Base-by-base conservation (phyloP, 2,329 filamentous ascomycete genomes). In the Phyllosticta ampelicida region DNA sequence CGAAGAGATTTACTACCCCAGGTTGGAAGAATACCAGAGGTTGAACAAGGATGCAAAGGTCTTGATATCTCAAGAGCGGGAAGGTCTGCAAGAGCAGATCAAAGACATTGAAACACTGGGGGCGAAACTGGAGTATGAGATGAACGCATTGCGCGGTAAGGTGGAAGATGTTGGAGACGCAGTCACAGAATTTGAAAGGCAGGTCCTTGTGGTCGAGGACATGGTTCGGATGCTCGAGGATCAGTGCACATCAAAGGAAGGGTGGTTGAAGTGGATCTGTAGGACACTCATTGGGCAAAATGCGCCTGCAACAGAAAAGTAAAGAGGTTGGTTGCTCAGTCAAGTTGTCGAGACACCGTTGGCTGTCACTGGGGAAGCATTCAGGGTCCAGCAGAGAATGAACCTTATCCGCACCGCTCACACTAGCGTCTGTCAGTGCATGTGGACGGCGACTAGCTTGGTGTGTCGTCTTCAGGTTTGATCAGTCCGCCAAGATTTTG, bases 61-160 rank as follows among this genome's bases (percentile, higher is more conserved):
- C 60, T 74, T 90, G 16, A 73, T 96, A 9, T 78, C 79, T 0
- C 82, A 86, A 53, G 87, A 95, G 71, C 82, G 85, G 48, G 78
- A 79, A 20, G 78, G 81, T 55, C 75, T 95, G 44, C 82, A 80
- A 3, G 89, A 94, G 67, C 80, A 80, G 16, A 77, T 90, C 61
- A 86, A 86, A 69, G 88, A 94, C 62, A 78, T 96, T 13, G 90
- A 95, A 69, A 81, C 86, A 20, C 76, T 95, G 48, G 84, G 86
- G 2, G 89, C 90, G 19, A 91, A 91, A 71, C 78, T 97, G 58
- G 91, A 97, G 66, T 97, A 97, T 71, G 92, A 96, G 75, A 86
- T 96, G 61, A 83, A 86, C 60, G 84, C 85, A 16, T 76, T 97
- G n/a, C 79, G 84, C 53, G 84, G 85, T 53, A 90, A 90, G 65